Evolutionary conservation across 768 basidiomycete species (phyloP).

Genomic region (Mycena leptocephala): DNA sequence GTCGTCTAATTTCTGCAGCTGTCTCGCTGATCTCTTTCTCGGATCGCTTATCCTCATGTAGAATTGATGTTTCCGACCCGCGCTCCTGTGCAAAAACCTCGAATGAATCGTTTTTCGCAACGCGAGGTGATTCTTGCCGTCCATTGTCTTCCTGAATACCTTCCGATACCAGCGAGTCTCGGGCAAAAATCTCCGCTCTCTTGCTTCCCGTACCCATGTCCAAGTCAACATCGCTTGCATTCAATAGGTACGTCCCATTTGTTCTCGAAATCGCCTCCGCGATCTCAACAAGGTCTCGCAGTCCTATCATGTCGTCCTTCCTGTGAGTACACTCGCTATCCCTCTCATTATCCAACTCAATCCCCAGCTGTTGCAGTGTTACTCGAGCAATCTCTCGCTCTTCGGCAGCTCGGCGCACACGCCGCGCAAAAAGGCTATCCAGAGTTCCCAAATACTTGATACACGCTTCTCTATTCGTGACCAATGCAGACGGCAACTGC

Average conservation of each 20-base stretch:
- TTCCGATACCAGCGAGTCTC: too few species aligned
- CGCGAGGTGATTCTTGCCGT: too few species aligned
- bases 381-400: not conserved
- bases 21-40: too few species aligned
- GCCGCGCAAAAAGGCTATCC: not conserved
- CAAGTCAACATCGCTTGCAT: not conserved
- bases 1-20: not conserved
- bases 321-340: not conserved
- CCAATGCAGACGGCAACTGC: not conserved
- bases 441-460: not conserved
- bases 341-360: not conserved
- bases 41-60: too few species aligned
- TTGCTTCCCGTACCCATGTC: too few species aligned
- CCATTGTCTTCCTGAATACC: too few species aligned
- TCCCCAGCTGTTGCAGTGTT: not conserved
- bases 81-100: too few species aligned
- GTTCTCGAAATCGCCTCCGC: not conserved
- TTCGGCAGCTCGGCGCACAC: not conserved
- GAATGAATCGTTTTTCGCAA: too few species aligned
- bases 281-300: conserved; percentile 6
- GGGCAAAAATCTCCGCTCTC: not conserved
- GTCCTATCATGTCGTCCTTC: not conserved
- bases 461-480: not conserved
- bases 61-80: too few species aligned
- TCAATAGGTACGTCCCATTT: not conserved